A percentile compares a stretch with the other conserved stretches of the same genome.
phyloP scores from a whole-genome alignment of 495 filamentous ascomycete species.

The Talaromyces thailandensis region DNA sequence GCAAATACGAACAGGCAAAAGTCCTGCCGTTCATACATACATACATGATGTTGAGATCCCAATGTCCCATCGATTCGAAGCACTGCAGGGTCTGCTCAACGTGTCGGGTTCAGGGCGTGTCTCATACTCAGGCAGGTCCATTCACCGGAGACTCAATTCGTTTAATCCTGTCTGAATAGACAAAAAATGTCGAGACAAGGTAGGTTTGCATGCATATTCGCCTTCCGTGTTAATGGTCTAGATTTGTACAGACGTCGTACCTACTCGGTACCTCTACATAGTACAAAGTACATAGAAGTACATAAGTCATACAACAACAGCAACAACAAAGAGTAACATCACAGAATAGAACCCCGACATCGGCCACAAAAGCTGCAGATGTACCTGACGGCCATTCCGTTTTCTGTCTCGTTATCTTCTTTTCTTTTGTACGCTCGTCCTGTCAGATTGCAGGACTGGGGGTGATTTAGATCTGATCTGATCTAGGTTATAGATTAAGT shows the following conservation, averaged over 20 bases:
- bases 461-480: not conserved
- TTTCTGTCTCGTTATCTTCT: not conserved
- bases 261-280: not conserved
- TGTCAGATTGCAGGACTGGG: not conserved
- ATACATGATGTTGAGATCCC: not conserved
- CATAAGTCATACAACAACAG: too few relatives aligned
- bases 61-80: not conserved
- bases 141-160: not conserved
- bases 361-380: not conserved
- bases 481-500: not conserved
- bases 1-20: not conserved
- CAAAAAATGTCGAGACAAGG: not conserved
- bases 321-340: not conserved
- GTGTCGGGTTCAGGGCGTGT: not conserved
- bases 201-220: constrained; percentile 1
- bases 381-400: not conserved
- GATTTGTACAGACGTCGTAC: not conserved
- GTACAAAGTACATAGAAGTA: too few relatives aligned
- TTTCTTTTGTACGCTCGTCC: not conserved
- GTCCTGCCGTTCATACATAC: not conserved
- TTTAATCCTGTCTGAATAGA: not conserved
- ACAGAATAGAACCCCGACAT: not conserved
- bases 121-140: not conserved
- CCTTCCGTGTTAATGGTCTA: not conserved
- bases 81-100: not conserved